Evolutionary conservation across 1,139 yeast species (phyloP).

Genomic region (Pneumocystis canis): DNA sequence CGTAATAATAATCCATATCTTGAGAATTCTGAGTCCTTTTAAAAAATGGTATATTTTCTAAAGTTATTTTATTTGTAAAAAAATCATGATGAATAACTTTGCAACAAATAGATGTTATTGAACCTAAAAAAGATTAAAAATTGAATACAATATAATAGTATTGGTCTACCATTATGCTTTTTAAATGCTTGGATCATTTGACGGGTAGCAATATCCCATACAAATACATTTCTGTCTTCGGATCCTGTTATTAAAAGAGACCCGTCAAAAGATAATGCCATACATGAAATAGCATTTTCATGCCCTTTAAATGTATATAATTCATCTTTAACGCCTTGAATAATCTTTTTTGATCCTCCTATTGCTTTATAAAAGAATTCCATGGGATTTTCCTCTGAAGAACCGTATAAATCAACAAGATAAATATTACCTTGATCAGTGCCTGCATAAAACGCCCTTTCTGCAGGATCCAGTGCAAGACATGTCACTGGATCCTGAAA

Average conservation of each 20-base stretch:
- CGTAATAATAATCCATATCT: slow-evolving; percentile 8
- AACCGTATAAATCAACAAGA: slow-evolving; percentile 38
- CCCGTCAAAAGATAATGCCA: slow-evolving; percentile 62
- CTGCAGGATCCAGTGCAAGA: slow-evolving; percentile 66
- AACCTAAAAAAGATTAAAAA: background rate
- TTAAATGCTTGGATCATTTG: slow-evolving; percentile 59
- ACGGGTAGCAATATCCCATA: slow-evolving; percentile 60
- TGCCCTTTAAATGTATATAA: slow-evolving; percentile 18
- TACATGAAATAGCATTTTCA: slow-evolving; percentile 32
- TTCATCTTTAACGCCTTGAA: slow-evolving; percentile 20
- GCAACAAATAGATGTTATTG: background rate
- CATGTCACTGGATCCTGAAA: slow-evolving; percentile 44
- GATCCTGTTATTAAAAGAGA: slow-evolving; percentile 64
- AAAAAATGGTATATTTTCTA: slow-evolving; percentile 6
- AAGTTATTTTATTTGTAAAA: background rate
- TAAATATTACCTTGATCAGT: slow-evolving; percentile 48
- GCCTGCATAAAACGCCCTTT: slow-evolving; percentile 61
- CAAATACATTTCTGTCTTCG: slow-evolving; percentile 46
- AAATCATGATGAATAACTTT: background rate
- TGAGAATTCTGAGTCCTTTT: slow-evolving; percentile 8
- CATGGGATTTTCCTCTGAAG: slow-evolving; percentile 25
- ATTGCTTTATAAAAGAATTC: slow-evolving; percentile 35
- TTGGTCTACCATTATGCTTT: slow-evolving; percentile 27
- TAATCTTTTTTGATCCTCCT: slow-evolving; percentile 39
- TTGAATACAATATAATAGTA: background rate